Evolutionary conservation across 352 stramenopile species (phyloP).

Genomic region (Pythium myriotylum): DNA sequence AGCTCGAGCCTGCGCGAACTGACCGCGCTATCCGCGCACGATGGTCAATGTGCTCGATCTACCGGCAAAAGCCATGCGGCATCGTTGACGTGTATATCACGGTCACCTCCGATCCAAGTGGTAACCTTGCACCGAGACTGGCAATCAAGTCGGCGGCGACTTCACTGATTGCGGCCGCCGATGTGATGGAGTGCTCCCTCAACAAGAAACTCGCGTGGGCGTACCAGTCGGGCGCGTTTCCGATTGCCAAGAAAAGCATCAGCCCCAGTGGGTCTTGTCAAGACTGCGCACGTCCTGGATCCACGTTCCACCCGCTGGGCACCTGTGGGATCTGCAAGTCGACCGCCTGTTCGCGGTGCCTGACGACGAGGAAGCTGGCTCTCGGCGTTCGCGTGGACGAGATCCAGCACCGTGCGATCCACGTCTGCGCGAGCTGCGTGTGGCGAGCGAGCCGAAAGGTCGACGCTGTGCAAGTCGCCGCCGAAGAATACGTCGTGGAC

Average conservation of each 20-base stretch:
- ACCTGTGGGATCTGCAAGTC: neutral
- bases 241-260: too few species aligned
- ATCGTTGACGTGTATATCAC: constrained; percentile 53
- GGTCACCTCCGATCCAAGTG: constrained; percentile 41
- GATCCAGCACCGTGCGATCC: neutral
- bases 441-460: neutral
- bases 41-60: constrained; percentile 48
- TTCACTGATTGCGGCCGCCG: neutral
- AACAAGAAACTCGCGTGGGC: constrained; percentile 19
- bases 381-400: neutral
- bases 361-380: neutral
- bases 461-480: neutral
- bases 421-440: neutral
- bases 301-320: neutral
- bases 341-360: neutral
- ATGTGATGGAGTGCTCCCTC: constrained; percentile 6
- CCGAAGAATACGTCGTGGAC: neutral
- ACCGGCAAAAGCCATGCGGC: constrained; percentile 33
- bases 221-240: neutral
- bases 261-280: neutral
- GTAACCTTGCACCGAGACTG: constrained; percentile 9
- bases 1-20: constrained; percentile 16
- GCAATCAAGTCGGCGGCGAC: neutral
- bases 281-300: neutral
- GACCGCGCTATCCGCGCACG: constrained; percentile 42